A percentile compares a stretch with the other conserved stretches of the same genome.
These are phyloP conservation scores for Penicillium waksmanii DNA, from an alignment of 495 filamentous ascomycete genomes.

Conservation along the genomic window DNA sequence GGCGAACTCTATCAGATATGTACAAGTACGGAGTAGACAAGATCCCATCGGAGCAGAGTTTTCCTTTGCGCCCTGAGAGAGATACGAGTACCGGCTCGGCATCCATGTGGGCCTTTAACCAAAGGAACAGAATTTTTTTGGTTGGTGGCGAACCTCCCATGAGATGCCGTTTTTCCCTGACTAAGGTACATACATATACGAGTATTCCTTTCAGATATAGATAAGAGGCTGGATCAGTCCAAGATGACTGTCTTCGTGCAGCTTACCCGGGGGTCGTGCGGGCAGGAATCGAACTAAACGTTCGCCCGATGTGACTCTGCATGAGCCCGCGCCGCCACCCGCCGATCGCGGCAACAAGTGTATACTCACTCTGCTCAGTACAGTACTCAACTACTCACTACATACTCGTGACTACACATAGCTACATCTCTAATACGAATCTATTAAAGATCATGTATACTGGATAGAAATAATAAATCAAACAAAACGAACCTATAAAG, in stretches of 20 bases:
- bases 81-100: background rate
- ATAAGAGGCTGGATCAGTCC: too few relatives aligned
- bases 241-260: background rate
- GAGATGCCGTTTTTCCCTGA: too few relatives aligned
- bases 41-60: background rate
- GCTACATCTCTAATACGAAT: too few relatives aligned
- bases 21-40: background rate
- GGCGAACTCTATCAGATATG: background rate
- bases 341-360: slow-evolving; percentile 5
- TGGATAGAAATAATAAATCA: background rate
- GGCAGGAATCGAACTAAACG: slow-evolving; percentile 2
- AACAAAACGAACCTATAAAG: background rate
- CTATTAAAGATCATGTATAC: background rate
- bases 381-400: too few relatives aligned
- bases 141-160: background rate
- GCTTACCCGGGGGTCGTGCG: background rate
- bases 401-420: too few relatives aligned
- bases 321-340: slow-evolving; percentile 4
- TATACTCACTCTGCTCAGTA: too few relatives aligned
- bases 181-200: too few relatives aligned
- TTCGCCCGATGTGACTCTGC: slow-evolving; percentile 11
- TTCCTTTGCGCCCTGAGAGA: background rate
- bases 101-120: slow-evolving; percentile 6
- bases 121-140: background rate
- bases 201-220: too few relatives aligned